Percentiles rank a stretch among this genome's conserved stretches.
Conservation (phyloP, 441 rosid species). For the Aleurites moluccanus region DNA sequence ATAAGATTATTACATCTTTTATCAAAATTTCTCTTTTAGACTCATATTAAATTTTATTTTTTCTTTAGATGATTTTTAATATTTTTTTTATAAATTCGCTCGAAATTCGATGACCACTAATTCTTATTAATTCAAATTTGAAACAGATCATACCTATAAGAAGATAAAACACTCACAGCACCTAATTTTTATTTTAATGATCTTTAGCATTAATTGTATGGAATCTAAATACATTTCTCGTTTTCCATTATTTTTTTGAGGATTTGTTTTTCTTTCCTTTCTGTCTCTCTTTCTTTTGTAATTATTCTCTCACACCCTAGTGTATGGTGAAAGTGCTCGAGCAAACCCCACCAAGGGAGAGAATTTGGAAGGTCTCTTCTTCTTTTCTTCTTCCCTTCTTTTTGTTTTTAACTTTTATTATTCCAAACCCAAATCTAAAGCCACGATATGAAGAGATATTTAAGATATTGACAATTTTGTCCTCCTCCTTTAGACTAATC, state of each 20-base stretch:
- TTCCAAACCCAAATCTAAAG: constrained; percentile 57
- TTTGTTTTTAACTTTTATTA: constrained; percentile 34
- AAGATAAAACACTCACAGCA: too few relatives aligned
- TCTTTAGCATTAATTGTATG: too few relatives aligned
- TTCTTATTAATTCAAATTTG: too few relatives aligned
- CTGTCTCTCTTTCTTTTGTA: constrained; percentile 32
- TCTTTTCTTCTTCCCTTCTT: constrained; percentile 11
- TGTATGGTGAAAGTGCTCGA: constrained; percentile 38
- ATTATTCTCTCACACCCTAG: constrained; percentile 28
- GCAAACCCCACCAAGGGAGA: constrained; percentile 48
- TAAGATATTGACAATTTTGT: constrained; percentile 25
- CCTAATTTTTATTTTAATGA: too few relatives aligned
- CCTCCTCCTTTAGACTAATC: constrained; percentile 11
- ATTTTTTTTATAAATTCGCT: too few relatives aligned
- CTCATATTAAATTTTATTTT: too few relatives aligned
- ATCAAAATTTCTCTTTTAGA: too few relatives aligned
- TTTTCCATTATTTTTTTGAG: constrained; percentile 26
- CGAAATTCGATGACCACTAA: too few relatives aligned
- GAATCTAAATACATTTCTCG: constrained; percentile 28
- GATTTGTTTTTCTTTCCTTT: constrained; percentile 25
- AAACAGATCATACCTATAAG: too few relatives aligned
- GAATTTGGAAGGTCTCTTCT: constrained; percentile 42
- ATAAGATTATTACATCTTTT: too few relatives aligned
- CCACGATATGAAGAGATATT: constrained; percentile 21
- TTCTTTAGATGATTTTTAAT: too few relatives aligned